These are phyloP conservation scores for Tephrocybe sp. DNA, from an alignment of 768 basidiomycete species.

Conservation along the genomic window DNA sequence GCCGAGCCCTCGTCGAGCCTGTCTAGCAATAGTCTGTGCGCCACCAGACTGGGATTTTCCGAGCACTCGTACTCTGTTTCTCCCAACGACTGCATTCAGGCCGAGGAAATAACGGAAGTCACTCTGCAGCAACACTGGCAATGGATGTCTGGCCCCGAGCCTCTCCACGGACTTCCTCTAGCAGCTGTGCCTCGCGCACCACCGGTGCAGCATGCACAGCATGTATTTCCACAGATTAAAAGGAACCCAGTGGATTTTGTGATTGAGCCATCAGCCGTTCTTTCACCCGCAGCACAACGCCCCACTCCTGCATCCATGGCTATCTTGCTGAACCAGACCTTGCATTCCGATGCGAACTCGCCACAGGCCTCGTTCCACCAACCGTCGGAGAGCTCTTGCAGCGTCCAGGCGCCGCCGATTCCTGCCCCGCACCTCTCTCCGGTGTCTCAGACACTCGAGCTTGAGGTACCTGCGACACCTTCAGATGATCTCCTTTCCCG, in stretches of 20 bases:
- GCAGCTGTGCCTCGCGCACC: conserved; percentile 27
- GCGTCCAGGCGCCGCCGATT: background rate
- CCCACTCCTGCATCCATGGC: conserved; percentile 51
- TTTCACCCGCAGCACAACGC: conserved; percentile 39
- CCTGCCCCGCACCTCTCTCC: conserved; percentile 6
- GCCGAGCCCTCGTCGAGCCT: conserved; percentile 29
- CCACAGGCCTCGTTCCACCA: conserved; percentile 13
- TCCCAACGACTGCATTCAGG: conserved; percentile 25
- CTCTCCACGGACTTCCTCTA: conserved; percentile 31
- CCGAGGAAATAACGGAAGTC: conserved; percentile 42
- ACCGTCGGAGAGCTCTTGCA: background rate
- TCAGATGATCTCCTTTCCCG: conserved; percentile 38
- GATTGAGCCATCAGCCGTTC: conserved; percentile 22
- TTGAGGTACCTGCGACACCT: background rate
- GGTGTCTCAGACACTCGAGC: conserved; percentile 6
- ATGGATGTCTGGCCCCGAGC: conserved; percentile 21
- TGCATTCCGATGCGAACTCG: conserved; percentile 29
- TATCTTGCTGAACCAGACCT: conserved; percentile 38
- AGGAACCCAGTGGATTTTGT: conserved; percentile 16
- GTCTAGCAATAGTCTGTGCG: conserved; percentile 35
- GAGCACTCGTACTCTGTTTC: conserved; percentile 22
- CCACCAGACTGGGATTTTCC: conserved; percentile 46
- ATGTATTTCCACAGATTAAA: conserved; percentile 28
- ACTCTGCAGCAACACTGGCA: conserved; percentile 30
- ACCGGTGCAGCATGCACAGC: conserved; percentile 19